phyloP scores from a whole-genome alignment of 805 yeast genomes.

The Pichia kluyveri region DNA sequence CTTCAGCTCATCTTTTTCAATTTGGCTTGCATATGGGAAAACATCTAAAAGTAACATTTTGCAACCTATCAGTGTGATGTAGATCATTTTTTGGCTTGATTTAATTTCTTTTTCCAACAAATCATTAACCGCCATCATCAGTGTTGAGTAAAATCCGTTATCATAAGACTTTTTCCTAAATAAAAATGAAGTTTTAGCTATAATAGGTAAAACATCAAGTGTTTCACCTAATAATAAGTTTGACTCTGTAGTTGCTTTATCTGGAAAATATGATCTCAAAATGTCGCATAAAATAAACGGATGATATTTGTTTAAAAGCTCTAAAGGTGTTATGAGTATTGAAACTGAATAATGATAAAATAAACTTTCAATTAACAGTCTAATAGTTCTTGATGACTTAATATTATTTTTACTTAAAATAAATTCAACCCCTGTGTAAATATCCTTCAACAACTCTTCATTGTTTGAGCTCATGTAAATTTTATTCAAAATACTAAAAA shows the following conservation, averaged over 20 bases:
- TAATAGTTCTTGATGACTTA: not conserved
- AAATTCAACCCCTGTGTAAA: not conserved
- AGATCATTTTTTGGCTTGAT: too few relatives aligned
- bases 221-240: not conserved
- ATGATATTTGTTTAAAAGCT: not conserved
- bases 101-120: too few relatives aligned
- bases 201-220: not conserved
- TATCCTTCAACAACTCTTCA: not conserved
- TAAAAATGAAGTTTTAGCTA: not conserved
- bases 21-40: too few relatives aligned
- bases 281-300: not conserved
- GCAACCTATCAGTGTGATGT: too few relatives aligned
- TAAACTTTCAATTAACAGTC: not conserved
- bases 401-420: not conserved
- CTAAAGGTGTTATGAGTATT: not conserved
- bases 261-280: not conserved
- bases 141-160: not conserved
- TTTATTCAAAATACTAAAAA: not conserved
- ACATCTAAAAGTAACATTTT: too few relatives aligned
- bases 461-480: not conserved
- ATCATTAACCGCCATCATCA: not conserved
- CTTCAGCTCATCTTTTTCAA: too few relatives aligned
- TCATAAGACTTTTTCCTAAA: not conserved
- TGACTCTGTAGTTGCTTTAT: not conserved
- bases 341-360: conserved; percentile 1